Percentiles rank a stretch among this genome's conserved stretches.
Evolutionary conservation across 2,329 filamentous ascomycete species (phyloP).

Genomic region (Colletotrichum sp.): DNA sequence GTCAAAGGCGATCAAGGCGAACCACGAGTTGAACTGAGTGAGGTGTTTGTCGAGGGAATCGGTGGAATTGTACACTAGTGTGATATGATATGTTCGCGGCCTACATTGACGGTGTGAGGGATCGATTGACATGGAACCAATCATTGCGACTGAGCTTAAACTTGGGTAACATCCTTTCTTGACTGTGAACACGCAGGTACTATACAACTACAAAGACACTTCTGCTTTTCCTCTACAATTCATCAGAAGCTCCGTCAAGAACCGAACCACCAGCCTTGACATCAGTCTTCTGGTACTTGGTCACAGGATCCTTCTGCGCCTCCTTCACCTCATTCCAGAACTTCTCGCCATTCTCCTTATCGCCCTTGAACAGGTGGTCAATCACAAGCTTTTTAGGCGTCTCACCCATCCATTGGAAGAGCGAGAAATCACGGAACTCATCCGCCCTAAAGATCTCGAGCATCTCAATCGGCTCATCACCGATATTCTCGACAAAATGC

Average conservation of each 20-base stretch:
- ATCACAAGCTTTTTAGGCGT: conserved; percentile 70
- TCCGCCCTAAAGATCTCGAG: conserved; percentile 77
- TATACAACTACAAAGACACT: not conserved
- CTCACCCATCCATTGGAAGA: conserved; percentile 79
- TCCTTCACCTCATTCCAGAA: conserved; percentile 68
- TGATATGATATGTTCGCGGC: not conserved
- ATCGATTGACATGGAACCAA: not conserved
- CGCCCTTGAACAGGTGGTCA: conserved; percentile 69
- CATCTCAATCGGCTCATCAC: conserved; percentile 77
- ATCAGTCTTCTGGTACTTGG: conserved; percentile 26
- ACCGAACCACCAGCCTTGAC: not conserved
- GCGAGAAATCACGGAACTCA: conserved; percentile 74
- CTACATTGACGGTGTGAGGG: rapidly evolving
- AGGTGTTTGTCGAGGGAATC: not conserved
- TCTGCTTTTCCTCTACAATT: not conserved
- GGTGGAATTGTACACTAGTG: not conserved
- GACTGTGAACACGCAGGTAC: rapidly evolving
- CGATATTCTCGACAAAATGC: conserved; percentile 83
- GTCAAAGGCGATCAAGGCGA: conserved; percentile 45
- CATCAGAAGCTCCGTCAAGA: not conserved
- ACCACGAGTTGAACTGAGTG: conserved; percentile 40
- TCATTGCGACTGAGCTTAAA: too few species aligned
- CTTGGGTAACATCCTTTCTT: too few species aligned
- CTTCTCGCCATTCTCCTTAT: conserved; percentile 63
- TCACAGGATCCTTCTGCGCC: conserved; percentile 64